Evolutionary conservation across 371 early-diverging fungal genomes (phyloP).

Genomic region (Choanephora cucurbitarum): DNA sequence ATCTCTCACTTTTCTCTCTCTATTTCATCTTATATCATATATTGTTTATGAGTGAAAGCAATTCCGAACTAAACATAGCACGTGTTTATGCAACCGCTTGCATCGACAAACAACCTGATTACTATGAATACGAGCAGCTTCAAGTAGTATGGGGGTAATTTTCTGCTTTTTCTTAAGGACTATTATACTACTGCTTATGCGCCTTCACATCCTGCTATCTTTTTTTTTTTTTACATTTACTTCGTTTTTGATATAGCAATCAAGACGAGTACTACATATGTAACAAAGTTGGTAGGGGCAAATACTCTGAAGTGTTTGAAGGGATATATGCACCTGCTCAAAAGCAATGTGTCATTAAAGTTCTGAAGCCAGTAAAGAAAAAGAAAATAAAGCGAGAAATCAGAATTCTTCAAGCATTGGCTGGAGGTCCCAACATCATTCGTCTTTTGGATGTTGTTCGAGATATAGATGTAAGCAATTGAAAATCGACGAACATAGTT

Average conservation of each 20-base stretch:
- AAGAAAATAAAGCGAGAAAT: constrained; percentile 99
- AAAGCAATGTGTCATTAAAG: constrained; percentile 97
- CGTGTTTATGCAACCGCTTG: constrained; percentile 23
- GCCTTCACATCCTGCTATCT: no score
- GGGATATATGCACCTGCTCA: constrained; percentile 81
- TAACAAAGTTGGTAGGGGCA: constrained; percentile 97
- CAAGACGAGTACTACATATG: constrained; percentile 97
- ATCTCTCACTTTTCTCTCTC: no score
- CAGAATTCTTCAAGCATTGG: constrained; percentile 96
- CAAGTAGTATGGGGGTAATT: constrained; percentile 26
- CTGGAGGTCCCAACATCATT: constrained; percentile 94
- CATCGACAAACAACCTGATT: constrained; percentile 16
- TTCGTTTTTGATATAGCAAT: constrained; percentile 9
- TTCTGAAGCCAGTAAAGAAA: constrained; percentile 98
- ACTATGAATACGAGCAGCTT: constrained; percentile 26
- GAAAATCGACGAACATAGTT: no score
- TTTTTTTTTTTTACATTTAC: no score
- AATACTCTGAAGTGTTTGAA: constrained; percentile 99
- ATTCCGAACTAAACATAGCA: constrained; percentile 8
- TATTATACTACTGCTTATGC: no score
- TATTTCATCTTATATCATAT: no score
- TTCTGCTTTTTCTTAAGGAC: background rate
- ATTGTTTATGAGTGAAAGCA: no score
- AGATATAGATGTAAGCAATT: constrained; percentile 85
- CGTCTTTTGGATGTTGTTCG: constrained; percentile 94